Evolutionary conservation across 768 basidiomycete species (phyloP).

Genomic region (Terana coerulea): DNA sequence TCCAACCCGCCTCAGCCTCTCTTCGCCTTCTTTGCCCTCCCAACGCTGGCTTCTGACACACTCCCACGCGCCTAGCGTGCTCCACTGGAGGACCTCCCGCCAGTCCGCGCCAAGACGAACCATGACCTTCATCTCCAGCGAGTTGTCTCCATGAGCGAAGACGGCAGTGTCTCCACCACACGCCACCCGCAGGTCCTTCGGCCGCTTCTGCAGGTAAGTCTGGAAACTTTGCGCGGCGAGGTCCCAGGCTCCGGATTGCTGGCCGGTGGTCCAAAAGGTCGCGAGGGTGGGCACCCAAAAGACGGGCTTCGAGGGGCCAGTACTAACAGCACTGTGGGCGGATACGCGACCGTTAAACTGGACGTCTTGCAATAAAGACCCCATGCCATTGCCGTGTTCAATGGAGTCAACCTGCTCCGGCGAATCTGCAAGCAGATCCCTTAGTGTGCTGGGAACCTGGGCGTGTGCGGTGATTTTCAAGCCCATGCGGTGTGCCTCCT

Average conservation of each 20-base stretch:
- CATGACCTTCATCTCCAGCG: slow-evolving; percentile 61
- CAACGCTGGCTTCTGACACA: slow-evolving; percentile 46
- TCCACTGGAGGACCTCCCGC: slow-evolving; percentile 53
- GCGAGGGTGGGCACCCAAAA: slow-evolving; percentile 60
- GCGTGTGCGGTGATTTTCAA: slow-evolving; percentile 61
- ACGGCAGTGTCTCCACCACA: slow-evolving; percentile 66
- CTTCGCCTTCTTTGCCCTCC: slow-evolving; percentile 33
- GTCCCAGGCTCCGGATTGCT: slow-evolving; percentile 37
- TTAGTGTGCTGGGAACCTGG: slow-evolving; percentile 13
- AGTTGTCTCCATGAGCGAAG: slow-evolving; percentile 59
- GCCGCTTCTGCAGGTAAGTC: slow-evolving; percentile 34
- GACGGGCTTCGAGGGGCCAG: slow-evolving; percentile 20
- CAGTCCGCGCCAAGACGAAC: slow-evolving; percentile 49
- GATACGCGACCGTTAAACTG: not conserved
- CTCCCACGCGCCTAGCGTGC: slow-evolving; percentile 56
- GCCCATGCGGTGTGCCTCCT: slow-evolving; percentile 45
- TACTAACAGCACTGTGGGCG: slow-evolving; percentile 10
- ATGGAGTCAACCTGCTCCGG: slow-evolving; percentile 42
- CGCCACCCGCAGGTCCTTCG: slow-evolving; percentile 42
- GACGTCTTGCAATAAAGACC: slow-evolving; percentile 12
- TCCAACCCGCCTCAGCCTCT: slow-evolving; percentile 25
- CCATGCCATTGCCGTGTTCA: slow-evolving; percentile 47
- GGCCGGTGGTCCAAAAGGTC: slow-evolving; percentile 37
- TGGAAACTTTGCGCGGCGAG: slow-evolving; percentile 37
- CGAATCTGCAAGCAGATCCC: not conserved